Percentiles rank a stretch among this genome's conserved stretches.
Evolutionary conservation across 2,329 filamentous ascomycete species (phyloP).

Genomic region (Tolypocladium capitatum): DNA sequence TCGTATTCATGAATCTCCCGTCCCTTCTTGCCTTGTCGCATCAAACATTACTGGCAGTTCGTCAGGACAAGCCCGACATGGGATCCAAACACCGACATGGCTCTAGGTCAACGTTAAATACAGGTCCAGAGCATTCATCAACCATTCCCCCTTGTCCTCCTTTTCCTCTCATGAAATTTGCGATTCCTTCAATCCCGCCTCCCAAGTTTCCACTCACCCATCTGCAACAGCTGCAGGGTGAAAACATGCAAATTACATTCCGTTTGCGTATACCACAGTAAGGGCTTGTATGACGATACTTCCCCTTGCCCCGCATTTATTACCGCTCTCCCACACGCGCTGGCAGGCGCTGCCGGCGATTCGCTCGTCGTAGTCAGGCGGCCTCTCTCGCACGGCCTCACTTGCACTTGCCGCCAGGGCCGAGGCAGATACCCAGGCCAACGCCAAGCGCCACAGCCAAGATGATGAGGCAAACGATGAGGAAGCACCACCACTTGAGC

Average conservation of each 20-base stretch:
- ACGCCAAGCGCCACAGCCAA: slow-evolving; percentile 41
- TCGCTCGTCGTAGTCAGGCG: background rate
- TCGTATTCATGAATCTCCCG: background rate
- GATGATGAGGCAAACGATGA: slow-evolving; percentile 45
- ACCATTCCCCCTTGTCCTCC: background rate
- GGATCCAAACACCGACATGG: background rate
- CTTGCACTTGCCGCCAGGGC: slow-evolving; percentile 7
- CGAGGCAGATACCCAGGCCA: slow-evolving; percentile 35
- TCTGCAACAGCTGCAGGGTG: too few relatives aligned
- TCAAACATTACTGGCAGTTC: background rate
- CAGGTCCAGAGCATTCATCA: background rate
- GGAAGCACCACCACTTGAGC: slow-evolving; percentile 71
- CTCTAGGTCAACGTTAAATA: background rate
- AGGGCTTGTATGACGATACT: too few relatives aligned
- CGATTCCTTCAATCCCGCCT: background rate
- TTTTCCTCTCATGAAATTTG: background rate
- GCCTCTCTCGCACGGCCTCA: background rate
- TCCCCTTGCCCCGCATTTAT: too few relatives aligned
- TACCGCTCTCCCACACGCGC: too few relatives aligned
- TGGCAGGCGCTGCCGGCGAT: background rate
- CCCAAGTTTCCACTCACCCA: background rate
- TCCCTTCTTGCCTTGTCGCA: background rate
- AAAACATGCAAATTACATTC: too few relatives aligned
- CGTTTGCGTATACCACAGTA: too few relatives aligned
- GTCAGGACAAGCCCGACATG: background rate